phyloP scores from a whole-genome alignment of 2,329 filamentous ascomycete genomes.

The Phyllosticta ampelicida region DNA sequence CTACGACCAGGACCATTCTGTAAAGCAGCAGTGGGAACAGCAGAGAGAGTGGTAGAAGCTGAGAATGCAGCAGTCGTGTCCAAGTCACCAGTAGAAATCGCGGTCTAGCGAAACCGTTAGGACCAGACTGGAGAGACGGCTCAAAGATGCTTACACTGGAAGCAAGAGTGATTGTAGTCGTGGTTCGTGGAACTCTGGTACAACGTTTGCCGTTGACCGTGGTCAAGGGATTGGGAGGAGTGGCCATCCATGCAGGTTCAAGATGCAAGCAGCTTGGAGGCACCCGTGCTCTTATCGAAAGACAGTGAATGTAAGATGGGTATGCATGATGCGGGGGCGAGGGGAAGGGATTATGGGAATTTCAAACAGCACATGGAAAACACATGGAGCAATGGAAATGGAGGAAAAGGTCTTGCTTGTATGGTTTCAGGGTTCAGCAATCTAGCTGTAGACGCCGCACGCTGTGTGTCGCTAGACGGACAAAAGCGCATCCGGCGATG shows the following conservation, averaged over 20 bases:
- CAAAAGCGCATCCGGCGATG: background rate
- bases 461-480: background rate
- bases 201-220: slow-evolving; percentile 29
- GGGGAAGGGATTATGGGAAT: background rate
- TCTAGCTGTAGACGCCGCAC: slow-evolving; percentile 4
- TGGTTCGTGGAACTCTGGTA: slow-evolving; percentile 19
- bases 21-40: background rate
- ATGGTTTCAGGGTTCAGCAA: slow-evolving; percentile 4
- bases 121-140: background rate
- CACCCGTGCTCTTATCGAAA: slow-evolving; percentile 2
- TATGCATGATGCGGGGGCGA: too few relatives aligned
- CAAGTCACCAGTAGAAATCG: background rate
- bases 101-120: background rate
- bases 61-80: background rate
- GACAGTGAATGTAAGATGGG: too few relatives aligned
- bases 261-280: slow-evolving; percentile 12
- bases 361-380: background rate
- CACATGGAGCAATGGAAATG: background rate
- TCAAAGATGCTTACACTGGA: background rate
- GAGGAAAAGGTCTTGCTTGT: slow-evolving; percentile 5
- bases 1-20: background rate
- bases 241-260: slow-evolving; percentile 27
- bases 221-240: slow-evolving; percentile 26
- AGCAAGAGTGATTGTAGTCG: background rate
- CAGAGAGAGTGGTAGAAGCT: background rate